Conservation (phyloP, 176 grass and related monocot species). For the barley (Hordeum vulgare) region DNA sequence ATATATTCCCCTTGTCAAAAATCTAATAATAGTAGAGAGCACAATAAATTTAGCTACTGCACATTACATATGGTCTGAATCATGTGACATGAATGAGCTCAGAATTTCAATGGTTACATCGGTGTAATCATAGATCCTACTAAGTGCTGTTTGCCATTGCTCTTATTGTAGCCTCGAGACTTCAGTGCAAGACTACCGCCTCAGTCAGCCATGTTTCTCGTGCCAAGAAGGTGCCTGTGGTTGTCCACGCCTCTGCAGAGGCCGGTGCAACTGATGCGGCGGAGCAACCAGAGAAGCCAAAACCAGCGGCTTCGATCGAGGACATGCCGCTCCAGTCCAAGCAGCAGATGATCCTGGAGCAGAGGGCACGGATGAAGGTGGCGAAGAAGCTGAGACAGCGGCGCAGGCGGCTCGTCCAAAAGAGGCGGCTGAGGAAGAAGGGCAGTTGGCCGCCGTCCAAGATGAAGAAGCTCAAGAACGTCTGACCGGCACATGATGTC, state of each 20-base stretch:
- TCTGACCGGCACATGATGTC: conserved; percentile 6
- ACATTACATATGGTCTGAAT: no score
- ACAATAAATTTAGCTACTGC: no score
- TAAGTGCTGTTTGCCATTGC: background rate
- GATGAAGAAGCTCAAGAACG: conserved; percentile 83
- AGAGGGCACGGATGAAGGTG: conserved; percentile 57
- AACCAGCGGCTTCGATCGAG: conserved; percentile 35
- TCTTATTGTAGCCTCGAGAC: conserved; percentile 45
- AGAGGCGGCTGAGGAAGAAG: conserved; percentile 81
- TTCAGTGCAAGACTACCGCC: conserved; percentile 36
- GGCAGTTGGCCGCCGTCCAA: conserved; percentile 81
- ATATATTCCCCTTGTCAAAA: no score
- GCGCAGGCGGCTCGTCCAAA: conserved; percentile 61
- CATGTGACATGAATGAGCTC: background rate
- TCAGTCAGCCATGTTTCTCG: conserved; percentile 10
- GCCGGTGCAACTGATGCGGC: conserved; percentile 24
- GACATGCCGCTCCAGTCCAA: conserved; percentile 69
- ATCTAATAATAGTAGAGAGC: no score
- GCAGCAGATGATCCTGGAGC: conserved; percentile 58
- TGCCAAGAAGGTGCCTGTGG: conserved; percentile 34
- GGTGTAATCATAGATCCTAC: background rate
- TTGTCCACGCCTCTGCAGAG: conserved; percentile 44
- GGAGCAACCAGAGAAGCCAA: conserved; percentile 31
- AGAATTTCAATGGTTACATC: background rate
- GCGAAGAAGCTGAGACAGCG: conserved; percentile 70